Base-by-base conservation (phyloP, 257 asterid species). In the Salvia splendens region DNA sequence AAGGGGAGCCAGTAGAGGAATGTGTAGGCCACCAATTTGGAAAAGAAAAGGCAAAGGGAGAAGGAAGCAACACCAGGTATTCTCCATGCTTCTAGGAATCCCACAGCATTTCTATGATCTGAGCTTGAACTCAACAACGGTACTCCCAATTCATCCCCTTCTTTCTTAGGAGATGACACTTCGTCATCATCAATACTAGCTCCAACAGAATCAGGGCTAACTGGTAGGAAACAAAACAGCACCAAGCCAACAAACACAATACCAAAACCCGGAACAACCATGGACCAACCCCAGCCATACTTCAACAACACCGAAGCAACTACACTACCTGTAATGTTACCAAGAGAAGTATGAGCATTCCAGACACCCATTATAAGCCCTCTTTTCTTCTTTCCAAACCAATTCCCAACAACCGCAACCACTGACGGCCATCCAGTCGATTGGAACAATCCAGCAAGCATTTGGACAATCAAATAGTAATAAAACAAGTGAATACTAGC, bases 361-460 rank as follows among this genome's bases (percentile, higher is more conserved):
- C 99, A 94, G 5, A 94, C 83, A 42, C 99, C 99, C 99, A 94
- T 88, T 69, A 94, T 94, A 56, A 94, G 98, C 8, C 99, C 98
- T 40, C 99, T 82, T 83, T 81, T 91, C 82, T 75, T 91, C 71
- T 94, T 91, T 73, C 99, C 99, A 8, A 91, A 94, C 99, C 99
- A 91, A 63, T 94, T 87, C 0, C 99, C 99, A 1, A 94, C 94
- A 12, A 94, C 92, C 0, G 99, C 97, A 15, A 94, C 99, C 68
- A 94, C 99, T 0, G 99, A 88, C 2, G 99, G 99, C 99, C 99
- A 94, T 8, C 99, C 99, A 0, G 99, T 84, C 16, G 99, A 94
- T 52, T 94, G 99, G 75, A 88, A 91, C 80, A 94, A 77, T 12
- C 99, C 99, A 0, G 99, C 96, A 43, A 91, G 79, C 96, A 94